Base-by-base conservation (phyloP, 306 rosid genomes). In the Malus sylvestris region DNA sequence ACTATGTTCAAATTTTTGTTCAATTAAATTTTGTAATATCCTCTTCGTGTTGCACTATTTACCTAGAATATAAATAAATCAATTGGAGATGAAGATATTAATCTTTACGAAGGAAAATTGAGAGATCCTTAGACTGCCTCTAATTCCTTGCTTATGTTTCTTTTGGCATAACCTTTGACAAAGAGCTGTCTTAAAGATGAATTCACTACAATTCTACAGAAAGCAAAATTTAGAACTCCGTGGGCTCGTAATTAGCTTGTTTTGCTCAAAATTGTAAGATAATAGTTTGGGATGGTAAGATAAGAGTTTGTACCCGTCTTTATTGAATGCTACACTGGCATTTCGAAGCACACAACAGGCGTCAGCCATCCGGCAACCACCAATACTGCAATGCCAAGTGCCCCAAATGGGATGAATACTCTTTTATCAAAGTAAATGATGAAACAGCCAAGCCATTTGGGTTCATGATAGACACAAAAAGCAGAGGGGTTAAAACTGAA, bases 281-380 rank as follows among this genome's bases (percentile, higher is more conserved):
- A 61, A 23, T 32, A 61, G 66, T 32, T 23, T 25, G 35, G 35
- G 76, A 58, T 18, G 45, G 76, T 58, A 27, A 25, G 77, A 58
- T 42, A 44, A 8, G 12, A 8, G 49, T 23, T 42, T 35, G 14
- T 62, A 74, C 78, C 42, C 20, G 18, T 74, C 70, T 32, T 42
- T 74, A 25, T 25, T 16, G n/a, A 40, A 20, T 33, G 32, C 60
- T 14, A 61, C 70, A 15, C 32, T 45, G 40, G 78, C 78, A 16
- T n/a, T 23, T 45, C 60, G 70, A 32, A 74, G 70, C 59, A 61
- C 78, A 61, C 60, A 33, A 62, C 70, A 61, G 69, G 70, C 78
- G 6, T 15, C 20, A 4, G 70, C 70, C 69, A 74, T 42, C 8
- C 42, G 61, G 33, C 23, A 4, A 20, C 70, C 68, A 29, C 78